A percentile compares a stretch with the other conserved stretches of the same genome.
Conservation (phyloP, 495 filamentous ascomycete species). For the Podospora bellae-mahoneyi region DNA sequence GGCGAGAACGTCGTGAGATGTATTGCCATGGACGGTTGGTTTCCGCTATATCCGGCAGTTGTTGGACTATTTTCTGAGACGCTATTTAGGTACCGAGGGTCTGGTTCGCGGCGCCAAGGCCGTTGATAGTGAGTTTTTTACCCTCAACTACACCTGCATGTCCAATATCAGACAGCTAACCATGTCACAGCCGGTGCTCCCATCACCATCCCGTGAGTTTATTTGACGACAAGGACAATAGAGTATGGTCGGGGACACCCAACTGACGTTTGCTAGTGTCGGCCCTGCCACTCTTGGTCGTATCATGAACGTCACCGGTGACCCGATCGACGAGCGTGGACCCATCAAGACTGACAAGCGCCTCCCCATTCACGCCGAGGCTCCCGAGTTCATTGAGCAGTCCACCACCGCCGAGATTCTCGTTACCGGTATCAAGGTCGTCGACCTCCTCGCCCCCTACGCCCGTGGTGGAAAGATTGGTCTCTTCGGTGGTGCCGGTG, state of each 20-base stretch:
- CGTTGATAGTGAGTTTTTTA: constrained; percentile 57
- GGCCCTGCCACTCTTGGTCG: constrained; percentile 91
- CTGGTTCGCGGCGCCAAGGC: constrained; percentile 84
- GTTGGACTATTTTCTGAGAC: constrained; percentile 29
- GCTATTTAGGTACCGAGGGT: constrained; percentile 86
- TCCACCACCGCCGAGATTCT: constrained; percentile 93
- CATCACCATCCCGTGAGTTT: constrained; percentile 77
- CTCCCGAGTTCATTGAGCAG: constrained; percentile 88
- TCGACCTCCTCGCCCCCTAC: constrained; percentile 96
- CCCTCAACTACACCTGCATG: background rate
- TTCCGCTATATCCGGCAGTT: constrained; percentile 15
- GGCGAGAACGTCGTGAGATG: constrained; percentile 98
- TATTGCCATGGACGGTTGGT: constrained; percentile 99
- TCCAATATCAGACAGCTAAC: constrained; percentile 10
- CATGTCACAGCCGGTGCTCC: constrained; percentile 64
- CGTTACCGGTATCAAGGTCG: constrained; percentile 99
- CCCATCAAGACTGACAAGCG: constrained; percentile 89
- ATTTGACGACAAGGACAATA: background rate
- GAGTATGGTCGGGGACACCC: background rate
- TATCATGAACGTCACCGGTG: constrained; percentile 99
- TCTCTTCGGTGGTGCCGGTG: constrained; percentile 99
- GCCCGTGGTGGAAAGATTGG: constrained; percentile 99
- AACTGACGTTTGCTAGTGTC: constrained; percentile 48
- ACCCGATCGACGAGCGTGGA: constrained; percentile 99
- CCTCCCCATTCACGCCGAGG: constrained; percentile 89